Conservation (phyloP, 2,329 filamentous ascomycete genomes). For the Huntiella moniliformis region DNA sequence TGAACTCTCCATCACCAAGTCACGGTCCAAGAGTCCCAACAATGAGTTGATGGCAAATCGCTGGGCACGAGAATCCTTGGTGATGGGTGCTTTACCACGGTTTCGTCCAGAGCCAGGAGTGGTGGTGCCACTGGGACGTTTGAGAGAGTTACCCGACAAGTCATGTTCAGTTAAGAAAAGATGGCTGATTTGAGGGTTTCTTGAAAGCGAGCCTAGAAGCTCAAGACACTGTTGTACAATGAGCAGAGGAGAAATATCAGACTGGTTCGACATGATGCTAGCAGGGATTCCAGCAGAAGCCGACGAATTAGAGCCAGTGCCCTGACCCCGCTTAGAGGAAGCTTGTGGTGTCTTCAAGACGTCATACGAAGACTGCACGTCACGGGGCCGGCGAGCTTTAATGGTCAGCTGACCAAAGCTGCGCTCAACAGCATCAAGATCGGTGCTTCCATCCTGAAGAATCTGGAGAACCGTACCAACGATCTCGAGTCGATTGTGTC, state of each 20-base stretch:
- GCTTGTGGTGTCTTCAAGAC: slow-evolving; percentile 61
- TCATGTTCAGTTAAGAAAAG: slow-evolving; percentile 95
- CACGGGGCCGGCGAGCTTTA: slow-evolving; percentile 62
- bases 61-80: slow-evolving; percentile 63
- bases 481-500: slow-evolving; percentile 87
- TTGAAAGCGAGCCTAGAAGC: slow-evolving; percentile 66
- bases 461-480: slow-evolving; percentile 85
- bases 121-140: slow-evolving; percentile 47
- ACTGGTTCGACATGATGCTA: slow-evolving; percentile 29
- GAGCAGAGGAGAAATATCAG: slow-evolving; percentile 81
- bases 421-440: slow-evolving; percentile 82
- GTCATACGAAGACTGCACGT: slow-evolving; percentile 36
- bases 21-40: slow-evolving; percentile 73
- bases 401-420: slow-evolving; percentile 88
- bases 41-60: slow-evolving; percentile 88
- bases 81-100: slow-evolving; percentile 30
- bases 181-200: slow-evolving; percentile 71
- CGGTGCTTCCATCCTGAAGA: slow-evolving; percentile 83
- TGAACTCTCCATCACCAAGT: slow-evolving; percentile 92
- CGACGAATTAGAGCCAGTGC: slow-evolving; percentile 25
- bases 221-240: slow-evolving; percentile 91
- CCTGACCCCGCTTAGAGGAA: slow-evolving; percentile 50
- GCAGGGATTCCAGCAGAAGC: slow-evolving; percentile 17
- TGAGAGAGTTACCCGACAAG: slow-evolving; percentile 50
- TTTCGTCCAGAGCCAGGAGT: slow-evolving; percentile 22